Conservation (phyloP, 305 asterid species). For the Rubia balearica region DNA sequence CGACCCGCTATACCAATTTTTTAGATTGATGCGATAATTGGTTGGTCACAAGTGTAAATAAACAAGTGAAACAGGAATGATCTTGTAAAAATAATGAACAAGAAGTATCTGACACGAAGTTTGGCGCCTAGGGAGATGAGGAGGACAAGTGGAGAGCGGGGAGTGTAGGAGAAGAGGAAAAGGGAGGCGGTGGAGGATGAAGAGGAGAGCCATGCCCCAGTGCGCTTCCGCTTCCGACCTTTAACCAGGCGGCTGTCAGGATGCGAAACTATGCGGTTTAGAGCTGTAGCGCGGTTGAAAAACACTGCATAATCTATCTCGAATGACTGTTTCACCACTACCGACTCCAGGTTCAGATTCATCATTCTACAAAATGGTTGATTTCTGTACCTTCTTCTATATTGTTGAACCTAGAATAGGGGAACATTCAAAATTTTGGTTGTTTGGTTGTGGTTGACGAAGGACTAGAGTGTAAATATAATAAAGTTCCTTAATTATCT, state of each 20-base stretch:
- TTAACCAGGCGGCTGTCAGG: slow-evolving; percentile 3
- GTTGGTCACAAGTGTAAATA: no score
- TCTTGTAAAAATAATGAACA: background rate
- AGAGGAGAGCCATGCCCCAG: slow-evolving; percentile 13
- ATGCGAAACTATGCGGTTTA: background rate
- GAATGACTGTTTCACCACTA: background rate
- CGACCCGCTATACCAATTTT: no score
- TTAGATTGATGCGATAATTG: no score
- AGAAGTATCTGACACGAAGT: background rate
- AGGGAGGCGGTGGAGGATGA: background rate
- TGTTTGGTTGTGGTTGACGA: no score
- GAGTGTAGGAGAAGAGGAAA: slow-evolving; percentile 3
- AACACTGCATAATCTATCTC: slow-evolving; percentile 12
- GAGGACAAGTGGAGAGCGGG: slow-evolving; percentile 4
- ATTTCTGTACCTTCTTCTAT: no score
- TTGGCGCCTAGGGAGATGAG: slow-evolving; percentile 7
- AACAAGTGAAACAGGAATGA: background rate
- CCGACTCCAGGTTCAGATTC: background rate
- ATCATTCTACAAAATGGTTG: background rate
- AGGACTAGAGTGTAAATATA: no score
- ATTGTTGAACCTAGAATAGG: no score
- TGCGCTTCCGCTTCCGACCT: background rate
- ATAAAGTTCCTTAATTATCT: no score
- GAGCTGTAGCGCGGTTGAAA: slow-evolving; percentile 3
- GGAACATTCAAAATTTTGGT: no score